Conservation (phyloP, 2,329 filamentous ascomycete genomes). For the Colletotrichum phormii region DNA sequence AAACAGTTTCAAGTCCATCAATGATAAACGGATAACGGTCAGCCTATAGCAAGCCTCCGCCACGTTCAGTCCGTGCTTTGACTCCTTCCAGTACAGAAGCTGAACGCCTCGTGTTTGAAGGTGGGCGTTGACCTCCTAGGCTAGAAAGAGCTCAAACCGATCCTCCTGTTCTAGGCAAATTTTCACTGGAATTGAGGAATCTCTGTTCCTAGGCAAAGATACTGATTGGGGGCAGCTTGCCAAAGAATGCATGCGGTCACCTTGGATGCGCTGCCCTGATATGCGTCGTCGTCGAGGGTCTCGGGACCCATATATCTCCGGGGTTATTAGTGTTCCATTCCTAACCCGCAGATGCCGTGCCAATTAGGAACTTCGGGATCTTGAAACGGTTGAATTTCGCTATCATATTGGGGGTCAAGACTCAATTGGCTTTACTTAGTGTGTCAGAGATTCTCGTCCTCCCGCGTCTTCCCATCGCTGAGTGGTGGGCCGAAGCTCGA, state of each 20-base stretch:
- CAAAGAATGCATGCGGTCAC: slow-evolving; percentile 12
- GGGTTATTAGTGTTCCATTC: slow-evolving; percentile 19
- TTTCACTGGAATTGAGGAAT: not conserved
- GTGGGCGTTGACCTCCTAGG: not conserved
- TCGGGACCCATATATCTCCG: not conserved
- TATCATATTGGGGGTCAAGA: not conserved
- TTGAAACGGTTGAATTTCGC: not conserved
- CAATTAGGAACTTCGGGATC: not conserved
- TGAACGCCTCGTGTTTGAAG: slow-evolving; percentile 30
- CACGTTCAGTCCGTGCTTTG: slow-evolving; percentile 32
- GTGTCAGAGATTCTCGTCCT: slow-evolving; percentile 13
- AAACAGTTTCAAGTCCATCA: slow-evolving; percentile 28
- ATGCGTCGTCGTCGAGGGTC: slow-evolving; percentile 19
- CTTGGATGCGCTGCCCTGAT: not conserved
- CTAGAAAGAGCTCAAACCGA: slow-evolving; percentile 24
- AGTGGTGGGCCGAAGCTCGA: not conserved
- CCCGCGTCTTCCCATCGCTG: not conserved
- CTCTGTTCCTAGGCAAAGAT: not conserved
- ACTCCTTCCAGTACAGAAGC: not conserved
- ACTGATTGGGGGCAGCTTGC: not conserved
- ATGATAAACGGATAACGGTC: slow-evolving; percentile 15
- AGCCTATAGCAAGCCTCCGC: slow-evolving; percentile 10
- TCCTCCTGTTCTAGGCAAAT: slow-evolving; percentile 14
- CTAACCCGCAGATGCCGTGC: slow-evolving; percentile 14
- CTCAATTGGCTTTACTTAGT: not conserved